Conservation (phyloP, 345 rosid species). For the Eutrema yunnanense region DNA sequence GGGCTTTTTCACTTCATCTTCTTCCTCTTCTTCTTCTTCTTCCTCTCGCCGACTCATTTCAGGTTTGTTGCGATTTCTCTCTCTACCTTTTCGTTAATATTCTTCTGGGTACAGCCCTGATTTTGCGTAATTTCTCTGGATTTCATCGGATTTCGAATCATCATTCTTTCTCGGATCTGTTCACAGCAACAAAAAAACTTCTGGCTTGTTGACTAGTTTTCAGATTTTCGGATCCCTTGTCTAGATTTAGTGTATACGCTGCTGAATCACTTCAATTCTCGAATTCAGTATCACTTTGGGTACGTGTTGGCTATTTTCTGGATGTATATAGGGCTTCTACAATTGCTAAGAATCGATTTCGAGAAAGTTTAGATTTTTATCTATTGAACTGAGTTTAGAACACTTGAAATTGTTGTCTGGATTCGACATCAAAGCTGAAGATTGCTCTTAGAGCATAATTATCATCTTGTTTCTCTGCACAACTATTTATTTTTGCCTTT, state of each 20-base stretch:
- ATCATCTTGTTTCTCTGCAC: neutral
- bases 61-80: conserved; percentile 30
- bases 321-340: neutral
- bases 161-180: conserved; percentile 13
- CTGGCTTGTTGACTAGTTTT: neutral
- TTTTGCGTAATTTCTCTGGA: neutral
- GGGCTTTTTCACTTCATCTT: conserved; percentile 44
- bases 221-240: neutral
- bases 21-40: conserved; percentile 23
- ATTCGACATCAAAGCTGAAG: neutral
- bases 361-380: neutral
- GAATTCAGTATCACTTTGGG: neutral
- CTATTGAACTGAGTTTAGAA: neutral
- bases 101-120: neutral
- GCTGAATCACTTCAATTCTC: neutral
- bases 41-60: conserved; percentile 41
- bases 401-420: neutral
- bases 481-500: neutral
- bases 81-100: neutral
- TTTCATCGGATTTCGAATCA: neutral
- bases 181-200: neutral
- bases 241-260: neutral
- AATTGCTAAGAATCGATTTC: neutral
- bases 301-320: too few species aligned
- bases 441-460: neutral